A percentile compares a stretch with the other conserved stretches of the same genome.
phyloP scores from a whole-genome alignment of 177 flowering plant genomes.

The Tripterygium wilfordii region DNA sequence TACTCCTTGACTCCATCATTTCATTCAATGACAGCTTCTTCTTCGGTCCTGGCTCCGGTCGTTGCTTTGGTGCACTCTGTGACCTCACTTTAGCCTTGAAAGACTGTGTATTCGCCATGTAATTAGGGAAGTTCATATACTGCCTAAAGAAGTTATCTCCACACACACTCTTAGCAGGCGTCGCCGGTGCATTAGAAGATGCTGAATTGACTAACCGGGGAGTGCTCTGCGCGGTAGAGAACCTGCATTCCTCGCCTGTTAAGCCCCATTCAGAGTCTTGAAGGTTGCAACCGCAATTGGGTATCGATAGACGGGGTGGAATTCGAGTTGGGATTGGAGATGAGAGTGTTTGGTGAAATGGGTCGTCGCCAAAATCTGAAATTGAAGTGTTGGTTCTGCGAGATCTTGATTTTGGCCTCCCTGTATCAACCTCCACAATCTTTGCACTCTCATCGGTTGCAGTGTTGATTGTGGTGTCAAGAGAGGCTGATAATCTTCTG shows the following conservation, averaged over 20 bases:
- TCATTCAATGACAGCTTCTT: conserved; percentile 36
- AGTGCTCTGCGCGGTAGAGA: conserved; percentile 59
- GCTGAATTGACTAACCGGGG: conserved; percentile 32
- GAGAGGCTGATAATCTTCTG: conserved; percentile 61
- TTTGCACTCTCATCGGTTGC: conserved; percentile 55
- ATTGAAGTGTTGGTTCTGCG: conserved; percentile 23
- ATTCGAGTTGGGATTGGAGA: conserved; percentile 29
- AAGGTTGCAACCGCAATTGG: conserved; percentile 19
- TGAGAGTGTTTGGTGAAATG: conserved; percentile 24
- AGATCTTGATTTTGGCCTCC: conserved; percentile 43
- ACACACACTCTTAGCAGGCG: conserved; percentile 47
- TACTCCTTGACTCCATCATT: conserved; percentile 45
- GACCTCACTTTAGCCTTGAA: conserved; percentile 58
- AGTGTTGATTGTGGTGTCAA: conserved; percentile 27
- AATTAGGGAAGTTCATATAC: conserved; percentile 28
- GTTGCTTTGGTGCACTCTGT: conserved; percentile 57
- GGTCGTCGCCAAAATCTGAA: conserved; percentile 31
- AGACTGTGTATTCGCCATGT: conserved; percentile 62
- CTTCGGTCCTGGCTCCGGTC: conserved; percentile 40
- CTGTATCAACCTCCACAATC: conserved; percentile 68
- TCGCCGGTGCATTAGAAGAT: conserved; percentile 17
- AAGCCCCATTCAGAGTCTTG: conserved; percentile 36
- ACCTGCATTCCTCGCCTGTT: conserved; percentile 37
- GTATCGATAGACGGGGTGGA: conserved; percentile 25
- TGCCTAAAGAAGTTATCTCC: conserved; percentile 25